These are phyloP conservation scores for Saturnispora halmiae DNA, from an alignment of 805 yeast species.

Conservation along the genomic window DNA sequence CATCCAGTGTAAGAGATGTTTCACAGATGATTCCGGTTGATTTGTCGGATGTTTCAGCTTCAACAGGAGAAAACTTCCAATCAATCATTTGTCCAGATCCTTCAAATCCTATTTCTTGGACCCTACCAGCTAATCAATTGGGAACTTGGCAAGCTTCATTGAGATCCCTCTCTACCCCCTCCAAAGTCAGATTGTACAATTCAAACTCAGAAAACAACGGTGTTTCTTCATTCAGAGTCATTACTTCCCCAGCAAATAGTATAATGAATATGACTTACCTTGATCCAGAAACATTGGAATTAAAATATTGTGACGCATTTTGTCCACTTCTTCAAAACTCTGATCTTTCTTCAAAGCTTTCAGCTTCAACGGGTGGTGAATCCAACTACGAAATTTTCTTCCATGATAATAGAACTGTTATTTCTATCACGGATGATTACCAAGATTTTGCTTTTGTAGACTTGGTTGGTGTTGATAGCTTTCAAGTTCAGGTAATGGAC, in stretches of 20 bases:
- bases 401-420: constrained; percentile 15
- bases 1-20: constrained; percentile 19
- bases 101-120: constrained; percentile 38
- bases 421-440: constrained; percentile 30
- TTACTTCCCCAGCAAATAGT: constrained; percentile 72
- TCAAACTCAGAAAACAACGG: constrained; percentile 38
- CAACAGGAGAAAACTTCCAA: constrained; percentile 24
- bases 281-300: constrained; percentile 58
- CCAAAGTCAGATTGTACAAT: constrained; percentile 65
- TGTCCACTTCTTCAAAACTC: constrained; percentile 58
- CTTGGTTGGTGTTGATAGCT: constrained; percentile 45
- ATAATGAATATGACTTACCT: constrained; percentile 86
- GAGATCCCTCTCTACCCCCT: constrained; percentile 51
- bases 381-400: constrained; percentile 13
- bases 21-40: constrained; percentile 36
- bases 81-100: constrained; percentile 50
- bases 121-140: constrained; percentile 33
- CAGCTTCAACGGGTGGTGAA: background rate
- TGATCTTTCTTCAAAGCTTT: constrained; percentile 20
- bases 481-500: constrained; percentile 55
- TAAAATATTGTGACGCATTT: constrained; percentile 70
- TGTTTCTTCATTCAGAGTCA: constrained; percentile 56
- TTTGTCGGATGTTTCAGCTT: constrained; percentile 6
- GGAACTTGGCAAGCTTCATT: constrained; percentile 62
- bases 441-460: constrained; percentile 82